Base-by-base conservation (phyloP, 257 asterid species). In the Lycium ferocissimum region DNA sequence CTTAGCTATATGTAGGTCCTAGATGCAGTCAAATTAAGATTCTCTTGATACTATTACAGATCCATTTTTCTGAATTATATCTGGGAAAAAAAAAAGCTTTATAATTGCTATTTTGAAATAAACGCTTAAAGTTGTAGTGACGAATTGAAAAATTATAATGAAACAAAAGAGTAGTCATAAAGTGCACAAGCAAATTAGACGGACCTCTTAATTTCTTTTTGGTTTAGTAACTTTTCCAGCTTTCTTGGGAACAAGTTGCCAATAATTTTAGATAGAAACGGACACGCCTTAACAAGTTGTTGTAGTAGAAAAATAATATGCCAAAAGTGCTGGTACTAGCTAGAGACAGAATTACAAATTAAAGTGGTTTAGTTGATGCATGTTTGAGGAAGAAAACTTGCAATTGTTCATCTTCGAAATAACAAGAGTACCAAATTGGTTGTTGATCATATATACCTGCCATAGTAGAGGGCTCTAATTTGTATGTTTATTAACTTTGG, bases 151-250 rank as follows among this genome's bases (percentile, higher is more conserved):
- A 47, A 73, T n/a, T 45, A 43, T 20, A 73, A 73, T 43, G 59
- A 47, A 73, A 75, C 81, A 75, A 75, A 75, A 75, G 20, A 49
- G 81, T 3, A 12, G 43, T 75, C 81, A 22, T 75, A 22, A 75
- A 75, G 20, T 20, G 18, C n/a, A 73, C 59, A 65, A 11, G 15
- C 56, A 20, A 75, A 49, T 61, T 61, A n/a, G 11, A 61, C 11
- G n/a, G 33, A 26, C 33, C 33, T 26, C 63, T 2, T 57, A 7
- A 51, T 7, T 51, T 61, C 0, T n/a, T 2, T n/a, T 61, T n/a
- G 12, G 33, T 61, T 12, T 20, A 12, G 40, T n/a, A 20, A 49
- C 61, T 20, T 75, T 75, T 75, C 81, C 62, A 20, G 18, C 0
- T 10, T 73, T 47, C 40, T 73, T 73, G 80, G 80, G 12, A 45